Conservation (phyloP, 345 rosid species). For the Brassica nigra region DNA sequence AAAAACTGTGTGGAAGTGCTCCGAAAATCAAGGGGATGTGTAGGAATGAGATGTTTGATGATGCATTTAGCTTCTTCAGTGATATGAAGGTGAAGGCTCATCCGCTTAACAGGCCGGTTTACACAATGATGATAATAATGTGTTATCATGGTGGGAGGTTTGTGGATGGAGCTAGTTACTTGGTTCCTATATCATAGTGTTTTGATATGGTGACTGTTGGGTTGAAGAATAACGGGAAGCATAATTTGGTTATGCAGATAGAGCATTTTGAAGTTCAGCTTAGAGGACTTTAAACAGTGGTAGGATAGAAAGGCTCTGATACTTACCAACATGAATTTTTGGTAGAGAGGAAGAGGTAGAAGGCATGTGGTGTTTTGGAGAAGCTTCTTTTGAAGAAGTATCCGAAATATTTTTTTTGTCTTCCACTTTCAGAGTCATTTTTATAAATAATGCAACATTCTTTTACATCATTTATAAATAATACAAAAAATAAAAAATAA, state of each 20-base stretch:
- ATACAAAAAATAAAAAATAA: no score
- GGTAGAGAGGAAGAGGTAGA: no score
- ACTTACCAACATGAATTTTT: no score
- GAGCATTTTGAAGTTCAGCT: constrained; percentile 78
- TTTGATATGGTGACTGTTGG: constrained; percentile 93
- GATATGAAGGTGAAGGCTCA: constrained; percentile 90
- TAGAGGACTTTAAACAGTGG: constrained; percentile 19
- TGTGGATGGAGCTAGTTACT: constrained; percentile 78
- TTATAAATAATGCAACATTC: no score
- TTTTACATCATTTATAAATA: no score
- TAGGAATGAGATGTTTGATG: constrained; percentile 77
- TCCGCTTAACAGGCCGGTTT: constrained; percentile 86
- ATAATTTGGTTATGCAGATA: constrained; percentile 80
- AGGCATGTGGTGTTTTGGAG: no score
- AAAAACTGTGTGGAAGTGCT: constrained; percentile 36
- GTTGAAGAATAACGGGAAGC: constrained; percentile 79
- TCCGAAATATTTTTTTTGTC: no score
- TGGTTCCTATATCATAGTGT: constrained; percentile 82
- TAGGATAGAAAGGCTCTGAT: no score
- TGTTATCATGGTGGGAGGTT: constrained; percentile 87
- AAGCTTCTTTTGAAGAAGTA: no score
- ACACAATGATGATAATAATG: constrained; percentile 89
- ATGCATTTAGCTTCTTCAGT: constrained; percentile 79
- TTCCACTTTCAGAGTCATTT: no score
- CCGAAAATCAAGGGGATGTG: constrained; percentile 81